Conservation (phyloP, 805 yeast species). For the Metschnikowia orientalis region DNA sequence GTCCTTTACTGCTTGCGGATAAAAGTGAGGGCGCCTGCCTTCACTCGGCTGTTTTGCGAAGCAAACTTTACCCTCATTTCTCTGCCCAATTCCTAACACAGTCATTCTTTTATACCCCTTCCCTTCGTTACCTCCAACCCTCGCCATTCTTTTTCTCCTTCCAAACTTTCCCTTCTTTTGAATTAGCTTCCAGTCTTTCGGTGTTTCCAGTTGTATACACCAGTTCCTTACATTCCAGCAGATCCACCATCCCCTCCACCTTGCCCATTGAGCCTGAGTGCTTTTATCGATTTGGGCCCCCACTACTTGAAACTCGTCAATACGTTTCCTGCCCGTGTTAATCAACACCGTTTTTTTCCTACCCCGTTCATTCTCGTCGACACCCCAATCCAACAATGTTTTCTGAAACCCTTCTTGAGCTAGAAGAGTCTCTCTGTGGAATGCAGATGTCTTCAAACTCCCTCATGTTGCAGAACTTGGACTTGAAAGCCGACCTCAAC, state of each 20-base stretch:
- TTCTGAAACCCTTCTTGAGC: slow-evolving; percentile 17
- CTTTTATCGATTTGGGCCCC: no score
- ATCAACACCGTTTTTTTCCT: no score
- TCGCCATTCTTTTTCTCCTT: not conserved
- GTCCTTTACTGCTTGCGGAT: slow-evolving; percentile 1
- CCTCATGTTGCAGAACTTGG: slow-evolving; percentile 17
- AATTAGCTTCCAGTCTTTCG: not conserved
- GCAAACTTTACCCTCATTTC: slow-evolving; percentile 1
- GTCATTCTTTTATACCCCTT: no score
- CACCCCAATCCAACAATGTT: slow-evolving; percentile 8
- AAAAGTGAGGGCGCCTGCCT: slow-evolving; percentile 1
- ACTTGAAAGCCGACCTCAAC: slow-evolving; percentile 18
- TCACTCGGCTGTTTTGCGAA: slow-evolving; percentile 1
- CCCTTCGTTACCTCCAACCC: no score
- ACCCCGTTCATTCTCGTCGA: no score
- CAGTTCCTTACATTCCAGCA: not conserved
- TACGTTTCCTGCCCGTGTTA: no score
- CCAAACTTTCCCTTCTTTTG: not conserved
- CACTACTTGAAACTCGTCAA: no score
- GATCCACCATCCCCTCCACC: not conserved
- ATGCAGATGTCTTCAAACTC: slow-evolving; percentile 11
- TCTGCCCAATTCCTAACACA: no score
- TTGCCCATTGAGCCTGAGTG: no score
- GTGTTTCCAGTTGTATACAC: not conserved
- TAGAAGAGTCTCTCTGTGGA: slow-evolving; percentile 18